Conservation (phyloP, 2,329 filamentous ascomycete genomes). For the Chrysoporthe puriensis region DNA sequence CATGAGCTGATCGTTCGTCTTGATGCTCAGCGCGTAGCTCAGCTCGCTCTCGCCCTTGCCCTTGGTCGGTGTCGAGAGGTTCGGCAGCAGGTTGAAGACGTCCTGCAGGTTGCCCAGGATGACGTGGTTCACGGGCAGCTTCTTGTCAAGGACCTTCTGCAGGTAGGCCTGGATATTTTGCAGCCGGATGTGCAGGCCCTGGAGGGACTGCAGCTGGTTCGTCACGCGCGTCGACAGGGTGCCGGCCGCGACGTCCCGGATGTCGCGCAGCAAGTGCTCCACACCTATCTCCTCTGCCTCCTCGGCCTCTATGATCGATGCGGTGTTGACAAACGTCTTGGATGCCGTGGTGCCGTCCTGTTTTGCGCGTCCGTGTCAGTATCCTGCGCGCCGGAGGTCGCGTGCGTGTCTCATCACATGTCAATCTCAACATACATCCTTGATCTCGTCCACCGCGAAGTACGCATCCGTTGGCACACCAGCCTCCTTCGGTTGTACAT, state of each 20-base stretch:
- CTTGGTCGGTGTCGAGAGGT: constrained; percentile 80
- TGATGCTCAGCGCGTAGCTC: constrained; percentile 95
- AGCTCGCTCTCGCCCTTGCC: constrained; percentile 76
- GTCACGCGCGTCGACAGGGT: constrained; percentile 96
- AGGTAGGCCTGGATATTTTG: constrained; percentile 95
- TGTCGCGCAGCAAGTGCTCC: constrained; percentile 95
- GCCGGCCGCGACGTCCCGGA: constrained; percentile 95
- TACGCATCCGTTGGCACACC: constrained; percentile 98
- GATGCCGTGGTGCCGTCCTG: constrained; percentile 96
- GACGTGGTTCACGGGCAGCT: constrained; percentile 94
- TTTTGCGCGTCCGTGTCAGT: constrained; percentile 26
- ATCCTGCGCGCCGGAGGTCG: background rate
- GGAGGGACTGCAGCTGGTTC: constrained; percentile 94
- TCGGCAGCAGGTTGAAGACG: constrained; percentile 97
- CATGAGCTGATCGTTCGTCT: constrained; percentile 99
- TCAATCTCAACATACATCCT: constrained; percentile 71
- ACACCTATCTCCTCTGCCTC: constrained; percentile 99
- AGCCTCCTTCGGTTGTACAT: constrained; percentile 97
- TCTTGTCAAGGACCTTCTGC: constrained; percentile 90
- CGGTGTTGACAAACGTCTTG: constrained; percentile 97
- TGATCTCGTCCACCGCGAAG: constrained; percentile 99
- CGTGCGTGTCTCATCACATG: background rate
- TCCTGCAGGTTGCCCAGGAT: constrained; percentile 99
- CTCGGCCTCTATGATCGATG: constrained; percentile 97
- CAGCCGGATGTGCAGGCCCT: constrained; percentile 91